These are phyloP conservation scores for Ganoderma multipileum DNA, from an alignment of 1,284 basidiomycete genomes.

Conservation along the genomic window DNA sequence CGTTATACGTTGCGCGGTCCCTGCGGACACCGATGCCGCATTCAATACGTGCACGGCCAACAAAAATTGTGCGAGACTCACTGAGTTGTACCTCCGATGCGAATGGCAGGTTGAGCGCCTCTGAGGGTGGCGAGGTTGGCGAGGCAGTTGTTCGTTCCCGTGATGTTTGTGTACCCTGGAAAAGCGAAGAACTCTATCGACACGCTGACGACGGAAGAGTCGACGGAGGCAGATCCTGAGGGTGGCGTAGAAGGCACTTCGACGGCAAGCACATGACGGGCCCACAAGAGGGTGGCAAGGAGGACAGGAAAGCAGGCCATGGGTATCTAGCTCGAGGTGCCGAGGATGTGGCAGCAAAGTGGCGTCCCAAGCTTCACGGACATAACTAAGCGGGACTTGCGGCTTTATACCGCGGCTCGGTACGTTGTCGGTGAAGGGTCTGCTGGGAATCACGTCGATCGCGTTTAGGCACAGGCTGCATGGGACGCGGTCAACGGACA, in stretches of 20 bases:
- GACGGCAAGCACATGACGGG: slow-evolving; percentile 24
- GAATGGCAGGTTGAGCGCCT: slow-evolving; percentile 45
- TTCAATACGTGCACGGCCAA: not conserved
- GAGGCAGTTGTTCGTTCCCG: slow-evolving; percentile 46
- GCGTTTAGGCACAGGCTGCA: not conserved
- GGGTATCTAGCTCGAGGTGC: not conserved
- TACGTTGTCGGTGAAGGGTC: slow-evolving; percentile 14
- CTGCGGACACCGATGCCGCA: slow-evolving; percentile 28
- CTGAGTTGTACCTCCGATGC: slow-evolving; percentile 55
- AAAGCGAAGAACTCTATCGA: slow-evolving; percentile 53
- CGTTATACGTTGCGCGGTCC: slow-evolving; percentile 49
- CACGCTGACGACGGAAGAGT: slow-evolving; percentile 45
- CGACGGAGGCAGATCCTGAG: slow-evolving; percentile 39
- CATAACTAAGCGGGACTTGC: not conserved
- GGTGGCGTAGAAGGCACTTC: slow-evolving; percentile 42
- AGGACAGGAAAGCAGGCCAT: slow-evolving; percentile 15
- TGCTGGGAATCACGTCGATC: not conserved
- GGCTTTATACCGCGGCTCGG: slow-evolving; percentile 25
- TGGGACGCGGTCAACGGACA: slow-evolving; percentile 4
- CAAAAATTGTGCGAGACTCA: slow-evolving; percentile 29
- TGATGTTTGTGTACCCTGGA: slow-evolving; percentile 46
- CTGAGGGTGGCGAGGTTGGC: slow-evolving; percentile 44
- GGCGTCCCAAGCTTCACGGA: not conserved
- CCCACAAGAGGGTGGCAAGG: slow-evolving; percentile 17
- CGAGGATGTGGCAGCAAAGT: not conserved